These are phyloP conservation scores for Globisporangium middletonii DNA, from an alignment of 352 stramenopile species.

Conservation along the genomic window DNA sequence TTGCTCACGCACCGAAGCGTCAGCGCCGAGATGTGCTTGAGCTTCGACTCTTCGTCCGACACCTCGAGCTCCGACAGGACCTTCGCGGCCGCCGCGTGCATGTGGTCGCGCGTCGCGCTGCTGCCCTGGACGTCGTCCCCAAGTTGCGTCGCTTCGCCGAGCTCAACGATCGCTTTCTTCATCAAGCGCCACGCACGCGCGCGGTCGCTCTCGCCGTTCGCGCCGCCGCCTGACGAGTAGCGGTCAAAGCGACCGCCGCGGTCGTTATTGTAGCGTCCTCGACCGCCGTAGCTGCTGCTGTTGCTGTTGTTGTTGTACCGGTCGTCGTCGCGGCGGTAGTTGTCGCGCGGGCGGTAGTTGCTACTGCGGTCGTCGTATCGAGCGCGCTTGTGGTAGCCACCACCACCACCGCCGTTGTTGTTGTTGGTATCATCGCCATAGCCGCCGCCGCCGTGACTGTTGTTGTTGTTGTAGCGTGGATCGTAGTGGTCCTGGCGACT, in stretches of 20 bases:
- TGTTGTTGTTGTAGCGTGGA: conserved; percentile 12
- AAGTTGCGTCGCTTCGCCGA: conserved; percentile 34
- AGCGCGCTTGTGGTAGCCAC: conserved; percentile 51
- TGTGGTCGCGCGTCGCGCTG: conserved; percentile 34
- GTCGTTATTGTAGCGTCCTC: conserved; percentile 19
- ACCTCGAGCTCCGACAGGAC: conserved; percentile 48
- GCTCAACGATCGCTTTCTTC: conserved; percentile 71
- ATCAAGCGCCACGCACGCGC: conserved; percentile 62
- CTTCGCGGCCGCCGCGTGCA: conserved; percentile 30
- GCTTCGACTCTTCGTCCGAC: conserved; percentile 48
- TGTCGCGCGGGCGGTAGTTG: conserved; percentile 21
- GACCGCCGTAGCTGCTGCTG: conserved; percentile 4
- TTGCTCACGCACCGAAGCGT: conserved; percentile 46
- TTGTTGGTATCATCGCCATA: conserved; percentile 27
- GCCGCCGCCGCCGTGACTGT: conserved; percentile 12
- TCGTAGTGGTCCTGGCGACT: conserved; percentile 11
- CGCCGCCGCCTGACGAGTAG: conserved; percentile 13
- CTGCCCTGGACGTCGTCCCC: conserved; percentile 25
- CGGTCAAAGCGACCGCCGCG: conserved; percentile 19
- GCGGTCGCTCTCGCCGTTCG: conserved; percentile 48
- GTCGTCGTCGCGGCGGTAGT: conserved; percentile 26
- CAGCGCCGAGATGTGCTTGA: conserved; percentile 43
- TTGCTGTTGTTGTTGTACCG: conserved; percentile 18
- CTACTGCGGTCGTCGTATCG: conserved; percentile 35
- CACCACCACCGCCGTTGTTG: conserved; percentile 22